Percentiles rank a stretch among this genome's conserved stretches.
Conservation (phyloP, 495 filamentous ascomycete species). For the Aspergillus incahuasiensis region DNA sequence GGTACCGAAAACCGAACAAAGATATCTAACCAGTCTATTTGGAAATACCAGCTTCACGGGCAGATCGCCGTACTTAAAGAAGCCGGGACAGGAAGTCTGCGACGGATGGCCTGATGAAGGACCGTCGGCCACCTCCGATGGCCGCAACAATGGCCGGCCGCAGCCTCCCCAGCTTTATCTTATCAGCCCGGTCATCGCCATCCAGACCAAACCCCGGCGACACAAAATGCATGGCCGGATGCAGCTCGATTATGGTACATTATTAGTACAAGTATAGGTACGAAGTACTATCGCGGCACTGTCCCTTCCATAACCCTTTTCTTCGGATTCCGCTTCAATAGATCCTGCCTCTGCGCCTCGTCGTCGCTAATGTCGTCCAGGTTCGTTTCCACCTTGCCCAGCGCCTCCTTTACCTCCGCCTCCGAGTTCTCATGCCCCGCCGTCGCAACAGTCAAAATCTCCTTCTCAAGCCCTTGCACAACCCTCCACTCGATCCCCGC, state of each 20-base stretch:
- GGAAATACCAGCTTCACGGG: not conserved
- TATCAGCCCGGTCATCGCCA: slow-evolving; percentile 17
- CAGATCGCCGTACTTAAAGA: not conserved
- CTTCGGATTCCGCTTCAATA: slow-evolving; percentile 40
- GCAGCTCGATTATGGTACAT: not conserved
- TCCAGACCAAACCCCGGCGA: not conserved
- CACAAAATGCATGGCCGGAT: not conserved
- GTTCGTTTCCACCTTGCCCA: slow-evolving; percentile 29
- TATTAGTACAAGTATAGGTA: not conserved
- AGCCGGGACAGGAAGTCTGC: not conserved
- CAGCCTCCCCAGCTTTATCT: slow-evolving; percentile 29
- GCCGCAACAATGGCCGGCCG: slow-evolving; percentile 32
- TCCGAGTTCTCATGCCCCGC: slow-evolving; percentile 64
- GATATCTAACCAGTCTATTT: not conserved
- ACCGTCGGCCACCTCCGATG: slow-evolving; percentile 44
- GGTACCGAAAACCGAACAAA: not conserved
- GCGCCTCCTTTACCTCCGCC: slow-evolving; percentile 30
- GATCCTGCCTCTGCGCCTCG: slow-evolving; percentile 29
- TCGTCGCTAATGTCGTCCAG: slow-evolving; percentile 34
- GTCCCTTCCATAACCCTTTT: slow-evolving; percentile 45
- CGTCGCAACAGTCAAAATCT: slow-evolving; percentile 75
- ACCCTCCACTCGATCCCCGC: slow-evolving; percentile 69
- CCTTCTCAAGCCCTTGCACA: slow-evolving; percentile 70
- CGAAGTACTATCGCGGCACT: not conserved
- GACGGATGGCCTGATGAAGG: slow-evolving; percentile 20